Evolutionary conservation across 768 basidiomycete species (phyloP), one percentile per base, ranked within the genome.

Genomic region (Mycena rosella): DNA sequence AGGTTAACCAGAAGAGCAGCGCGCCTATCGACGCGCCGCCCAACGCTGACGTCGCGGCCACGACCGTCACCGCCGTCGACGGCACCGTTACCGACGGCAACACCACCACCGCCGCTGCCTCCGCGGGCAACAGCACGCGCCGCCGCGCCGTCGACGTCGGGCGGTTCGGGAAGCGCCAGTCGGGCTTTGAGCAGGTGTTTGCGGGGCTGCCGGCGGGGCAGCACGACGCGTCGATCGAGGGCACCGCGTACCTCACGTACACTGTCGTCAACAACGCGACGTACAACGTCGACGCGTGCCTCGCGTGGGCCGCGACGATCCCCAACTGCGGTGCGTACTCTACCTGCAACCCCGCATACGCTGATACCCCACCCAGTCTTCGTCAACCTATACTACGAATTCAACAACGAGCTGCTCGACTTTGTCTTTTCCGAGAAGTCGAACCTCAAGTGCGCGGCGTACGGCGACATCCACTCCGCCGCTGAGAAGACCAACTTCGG

Each of bases 191-290:
- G 15, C 65, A 77, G 20, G 80, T 85, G 7, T 86, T 86, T 69
- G 54, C 71, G 1, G 83, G 83, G 2, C 78, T 80, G 5, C 80
- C 81, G 3, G 78, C 74, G n/a, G 75, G 75, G 2, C 61, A 74
- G 13, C 75, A 63, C 15, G 83, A 82, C 65, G 83, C 75, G 15
- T 81, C 85, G 18, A 82, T 86, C 24, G 65, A 85, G 73, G 84
- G 84, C n/a, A 85, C 83, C 1, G 83, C 84, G 2, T 86, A 85
- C 71, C 74, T 86, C 29, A 86, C 84, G 14, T 87, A 81, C 71
- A 84, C 82, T 1, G 73, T 85, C 40, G 80, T 87, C 3, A 68
- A 74, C 57, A 86, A 86, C 69, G 67, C 78, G 32, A 86, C 85
- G 2, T 86, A 86, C 73, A 77, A 82, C 70, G 76, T 85, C 48